Evolutionary conservation across 129 eudicot genomes (phyloP).

Genomic region (Helianthus tuberosus): DNA sequence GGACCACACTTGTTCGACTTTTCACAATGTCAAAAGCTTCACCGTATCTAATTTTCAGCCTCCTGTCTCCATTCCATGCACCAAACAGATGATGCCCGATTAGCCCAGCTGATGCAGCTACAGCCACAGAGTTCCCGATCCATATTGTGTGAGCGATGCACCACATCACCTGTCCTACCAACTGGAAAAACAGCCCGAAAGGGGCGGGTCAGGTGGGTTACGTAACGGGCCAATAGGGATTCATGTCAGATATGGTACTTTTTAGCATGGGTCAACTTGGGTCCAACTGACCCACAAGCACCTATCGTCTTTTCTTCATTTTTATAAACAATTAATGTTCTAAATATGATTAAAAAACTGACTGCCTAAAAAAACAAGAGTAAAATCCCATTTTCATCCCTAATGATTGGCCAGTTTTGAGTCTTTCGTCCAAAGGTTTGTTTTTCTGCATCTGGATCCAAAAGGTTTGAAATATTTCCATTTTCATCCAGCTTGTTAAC

Average conservation of each 20-base stretch:
- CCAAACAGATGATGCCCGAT: slow-evolving; percentile 96
- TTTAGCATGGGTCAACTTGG: not conserved
- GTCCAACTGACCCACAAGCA: not conserved
- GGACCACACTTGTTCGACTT: slow-evolving; percentile 79
- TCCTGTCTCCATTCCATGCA: slow-evolving; percentile 95
- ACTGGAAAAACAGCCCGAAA: slow-evolving; percentile 36
- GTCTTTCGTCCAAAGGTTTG: too few relatives aligned
- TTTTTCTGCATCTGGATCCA: too few relatives aligned
- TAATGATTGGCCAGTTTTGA: too few relatives aligned
- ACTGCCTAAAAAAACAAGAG: too few relatives aligned
- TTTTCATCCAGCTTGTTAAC: too few relatives aligned
- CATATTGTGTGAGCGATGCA: slow-evolving; percentile 96
- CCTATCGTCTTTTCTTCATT: not conserved
- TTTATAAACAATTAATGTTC: not conserved
- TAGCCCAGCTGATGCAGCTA: slow-evolving; percentile 88
- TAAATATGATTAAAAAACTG: not conserved
- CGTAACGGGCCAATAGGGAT: not conserved
- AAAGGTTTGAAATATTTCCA: too few relatives aligned
- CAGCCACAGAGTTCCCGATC: slow-evolving; percentile 95
- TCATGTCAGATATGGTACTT: too few relatives aligned
- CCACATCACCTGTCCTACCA: slow-evolving; percentile 99
- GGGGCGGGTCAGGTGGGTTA: not conserved
- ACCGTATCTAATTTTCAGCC: slow-evolving; percentile 74
- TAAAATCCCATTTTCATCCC: too few relatives aligned
- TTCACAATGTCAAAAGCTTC: slow-evolving; percentile 80